Evolutionary conservation across 257 asterid species (phyloP), one percentile per base, ranked within the genome.

Genomic region (Solanum acaule): DNA sequence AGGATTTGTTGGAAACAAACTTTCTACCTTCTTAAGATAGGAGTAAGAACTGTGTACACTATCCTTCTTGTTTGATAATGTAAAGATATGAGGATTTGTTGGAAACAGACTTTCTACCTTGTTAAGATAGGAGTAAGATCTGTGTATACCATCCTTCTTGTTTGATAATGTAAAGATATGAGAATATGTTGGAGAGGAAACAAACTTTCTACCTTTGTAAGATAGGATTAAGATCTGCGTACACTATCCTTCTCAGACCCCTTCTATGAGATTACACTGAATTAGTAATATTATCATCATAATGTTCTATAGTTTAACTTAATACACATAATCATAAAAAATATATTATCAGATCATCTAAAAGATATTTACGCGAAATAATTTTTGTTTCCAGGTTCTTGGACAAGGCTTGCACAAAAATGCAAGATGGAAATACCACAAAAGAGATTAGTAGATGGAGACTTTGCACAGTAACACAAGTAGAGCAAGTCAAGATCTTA

Each of bases 391-490:
- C 56, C 94, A 96, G 99, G 89, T 96, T 93, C 89, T 90, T 96
- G 96, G 95, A 97, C 96, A 97, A 97, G 87, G 99, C 99, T 9
- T 95, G 98, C 93, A 94, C 94, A 79, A 93, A 89, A 91, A 88
- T 12, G 10, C 83, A 92, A 76, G 94, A 89, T 23, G 90, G 89
- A 25, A 90, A 79, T 29, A 89, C 68, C 33, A 84, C 84, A n/a
- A 90, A 84, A 31, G 96, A 95, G 71, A 91, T 82, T 0, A 82
- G 90, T 83, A 81, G 91, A 83, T 95, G 99, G 99, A 91, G 88
- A 37, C 88, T 94, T 0, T 93, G 98, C 91, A 94, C 90, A 20
- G 85, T 91, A 8, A 82, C 91, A 73, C 98, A 96, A 94, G 98
- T 95, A 0, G 99, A 94, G 67, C 96, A 94, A 92, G 98, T 96